phyloP scores from a whole-genome alignment of 1,284 basidiomycete species.

The Fomitopsis betulina region DNA sequence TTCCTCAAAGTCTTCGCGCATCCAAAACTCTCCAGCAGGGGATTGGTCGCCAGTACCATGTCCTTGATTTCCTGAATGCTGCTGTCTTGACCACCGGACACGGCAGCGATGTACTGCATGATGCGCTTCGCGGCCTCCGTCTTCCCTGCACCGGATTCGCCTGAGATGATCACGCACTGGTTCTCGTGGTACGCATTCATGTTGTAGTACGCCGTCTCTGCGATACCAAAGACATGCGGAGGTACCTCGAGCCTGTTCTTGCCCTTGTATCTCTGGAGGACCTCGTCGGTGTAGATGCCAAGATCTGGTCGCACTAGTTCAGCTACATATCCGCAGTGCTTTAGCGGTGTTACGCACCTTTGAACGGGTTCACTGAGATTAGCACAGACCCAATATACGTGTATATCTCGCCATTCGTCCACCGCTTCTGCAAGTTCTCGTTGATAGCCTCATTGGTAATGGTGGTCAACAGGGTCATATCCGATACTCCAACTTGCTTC shows the following conservation, averaged over 20 bases:
- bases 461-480: conserved; percentile 97
- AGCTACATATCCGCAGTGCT: background rate
- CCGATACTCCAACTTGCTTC: conserved; percentile 95
- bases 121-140: conserved; percentile 98
- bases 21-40: conserved; percentile 95
- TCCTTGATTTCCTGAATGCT: conserved; percentile 98
- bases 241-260: conserved; percentile 99
- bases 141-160: conserved; percentile 97
- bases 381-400: conserved; percentile 98
- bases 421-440: conserved; percentile 95
- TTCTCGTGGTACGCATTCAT: conserved; percentile 99
- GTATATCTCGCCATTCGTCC: conserved; percentile 95
- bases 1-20: conserved; percentile 99
- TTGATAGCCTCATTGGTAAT: conserved; percentile 99
- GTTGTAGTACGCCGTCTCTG: conserved; percentile 97
- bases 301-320: conserved; percentile 55
- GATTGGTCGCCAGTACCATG: conserved; percentile 99
- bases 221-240: conserved; percentile 97
- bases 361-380: conserved; percentile 98
- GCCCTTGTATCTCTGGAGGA: conserved; percentile 84
- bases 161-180: conserved; percentile 99
- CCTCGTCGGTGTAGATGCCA: conserved; percentile 94
- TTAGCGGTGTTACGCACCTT: conserved; percentile 52
- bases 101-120: conserved; percentile 99
- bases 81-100: conserved; percentile 81